These are phyloP conservation scores for Sarocladium kiliense DNA, from an alignment of 2,329 filamentous ascomycete genomes.

Conservation along the genomic window DNA sequence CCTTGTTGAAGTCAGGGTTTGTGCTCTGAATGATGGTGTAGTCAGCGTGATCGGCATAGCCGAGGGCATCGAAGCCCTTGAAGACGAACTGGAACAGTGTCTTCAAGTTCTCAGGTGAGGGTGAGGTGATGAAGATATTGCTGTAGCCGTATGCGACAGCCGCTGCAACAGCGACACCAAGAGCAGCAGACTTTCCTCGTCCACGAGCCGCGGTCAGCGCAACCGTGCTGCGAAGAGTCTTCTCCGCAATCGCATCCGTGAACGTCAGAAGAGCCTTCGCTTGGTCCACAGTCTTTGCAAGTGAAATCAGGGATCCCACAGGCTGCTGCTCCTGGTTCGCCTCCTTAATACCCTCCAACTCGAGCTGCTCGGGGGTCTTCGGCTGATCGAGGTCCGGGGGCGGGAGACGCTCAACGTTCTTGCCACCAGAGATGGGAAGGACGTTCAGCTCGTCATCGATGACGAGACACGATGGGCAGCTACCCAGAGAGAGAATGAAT, in stretches of 20 bases:
- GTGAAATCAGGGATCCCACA: slow-evolving; percentile 74
- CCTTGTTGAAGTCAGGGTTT: slow-evolving; percentile 98
- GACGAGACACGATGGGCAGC: slow-evolving; percentile 89
- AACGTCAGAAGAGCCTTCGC: slow-evolving; percentile 96
- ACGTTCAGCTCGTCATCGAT: slow-evolving; percentile 98
- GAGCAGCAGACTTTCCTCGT: slow-evolving; percentile 91
- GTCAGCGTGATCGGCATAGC: slow-evolving; percentile 90
- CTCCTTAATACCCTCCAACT: slow-evolving; percentile 84
- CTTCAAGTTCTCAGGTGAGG: slow-evolving; percentile 96
- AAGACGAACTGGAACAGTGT: slow-evolving; percentile 98
- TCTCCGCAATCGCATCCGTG: slow-evolving; percentile 92
- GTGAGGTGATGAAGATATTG: slow-evolving; percentile 98
- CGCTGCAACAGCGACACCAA: slow-evolving; percentile 90
- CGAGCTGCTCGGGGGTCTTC: slow-evolving; percentile 65
- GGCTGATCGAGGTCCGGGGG: slow-evolving; percentile 69
- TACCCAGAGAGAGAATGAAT: slow-evolving; percentile 91
- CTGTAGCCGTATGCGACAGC: slow-evolving; percentile 95
- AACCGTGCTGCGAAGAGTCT: slow-evolving; percentile 90
- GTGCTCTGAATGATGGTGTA: slow-evolving; percentile 98
- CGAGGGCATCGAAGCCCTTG: slow-evolving; percentile 93
- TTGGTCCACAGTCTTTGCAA: slow-evolving; percentile 90
- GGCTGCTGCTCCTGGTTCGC: slow-evolving; percentile 79
- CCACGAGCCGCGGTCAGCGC: slow-evolving; percentile 90
- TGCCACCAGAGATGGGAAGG: slow-evolving; percentile 91
- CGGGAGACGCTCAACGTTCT: slow-evolving; percentile 77